Evolutionary conservation across 2,329 filamentous ascomycete genomes (phyloP), one percentile per base, ranked within the genome.

Genomic region (Arthrobotrys iridis): DNA sequence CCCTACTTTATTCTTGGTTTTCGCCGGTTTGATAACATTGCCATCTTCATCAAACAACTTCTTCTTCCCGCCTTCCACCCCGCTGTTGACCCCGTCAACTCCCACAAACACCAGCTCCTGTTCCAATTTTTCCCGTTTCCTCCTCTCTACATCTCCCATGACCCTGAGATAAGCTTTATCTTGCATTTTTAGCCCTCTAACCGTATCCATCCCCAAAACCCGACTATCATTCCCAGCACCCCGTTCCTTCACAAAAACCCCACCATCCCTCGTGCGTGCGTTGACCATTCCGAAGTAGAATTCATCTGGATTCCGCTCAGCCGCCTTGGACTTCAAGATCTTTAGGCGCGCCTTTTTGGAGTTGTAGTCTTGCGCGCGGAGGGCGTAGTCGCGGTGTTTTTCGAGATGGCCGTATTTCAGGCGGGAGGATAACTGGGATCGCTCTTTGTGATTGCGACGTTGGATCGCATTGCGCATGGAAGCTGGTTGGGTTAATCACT

Each of bases 341-440:
- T 88, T 87, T 74, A 91, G 85, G 63, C 86, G 84, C 0, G 82
- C 81, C 80, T 91, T 88, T 80, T 91, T 91, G 82, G 86, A 85
- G 80, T 88, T 88, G 84, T 87, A 89, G 81, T 91, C 89, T 78
- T 86, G 84, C 24, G 89, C 88, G 76, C 89, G 88, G 59, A 88
- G 86, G 50, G 86, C 85, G 82, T 90, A 90, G 81, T 90, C 88
- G 86, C 87, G 74, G 41, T 15, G 30, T 84, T 99, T 98, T 83
- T 98, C 95, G 76, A 98, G 89, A 20, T 98, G 87, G 77, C 95
- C 95, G 83, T 93, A 93, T 85, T 92, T 92, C 78, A 90, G 85
- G 62, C 95, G 92, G 81, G 93, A 91, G 77, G 88, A 83, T 41
- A 93, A 91, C 82, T 98, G 95, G 35, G 92, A 91, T 79, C 95